Conservation (phyloP, 2,329 filamentous ascomycete genomes). For the Paecilomyces dactylethromorphus region DNA sequence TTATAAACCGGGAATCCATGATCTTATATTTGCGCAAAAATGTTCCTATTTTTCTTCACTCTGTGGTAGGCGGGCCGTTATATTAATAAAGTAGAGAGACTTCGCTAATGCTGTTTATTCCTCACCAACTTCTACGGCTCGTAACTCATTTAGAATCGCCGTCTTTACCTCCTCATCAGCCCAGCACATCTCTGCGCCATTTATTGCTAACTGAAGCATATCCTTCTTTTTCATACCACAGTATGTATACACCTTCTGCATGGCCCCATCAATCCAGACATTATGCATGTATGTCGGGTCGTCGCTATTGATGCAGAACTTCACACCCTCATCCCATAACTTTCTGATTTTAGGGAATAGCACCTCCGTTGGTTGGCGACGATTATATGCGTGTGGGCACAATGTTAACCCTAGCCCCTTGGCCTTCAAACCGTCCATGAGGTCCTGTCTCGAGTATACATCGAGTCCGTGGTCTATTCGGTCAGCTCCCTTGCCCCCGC, state of each 20-base stretch:
- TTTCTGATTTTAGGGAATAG: slow-evolving; percentile 40
- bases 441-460: slow-evolving; percentile 24
- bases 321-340: slow-evolving; percentile 40
- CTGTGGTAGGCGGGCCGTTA: background rate
- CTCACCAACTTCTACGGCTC: background rate
- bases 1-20: no score
- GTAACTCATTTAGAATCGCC: slow-evolving; percentile 9
- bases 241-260: slow-evolving; percentile 39
- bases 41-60: background rate
- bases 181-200: slow-evolving; percentile 45
- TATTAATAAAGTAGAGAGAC: background rate
- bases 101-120: background rate
- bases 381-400: slow-evolving; percentile 33
- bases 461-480: slow-evolving; percentile 41
- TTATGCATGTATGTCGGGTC: slow-evolving; percentile 47
- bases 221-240: slow-evolving; percentile 36
- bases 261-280: slow-evolving; percentile 44
- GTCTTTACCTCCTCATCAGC: slow-evolving; percentile 34
- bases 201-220: slow-evolving; percentile 35
- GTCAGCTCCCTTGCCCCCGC: slow-evolving; percentile 22
- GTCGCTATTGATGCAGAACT: slow-evolving; percentile 43
- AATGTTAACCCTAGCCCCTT: slow-evolving; percentile 34
- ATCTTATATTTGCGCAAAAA: no score
- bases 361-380: slow-evolving; percentile 37
- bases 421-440: slow-evolving; percentile 26